These are phyloP conservation scores for Eucalyptus pauciflora DNA, from an alignment of 345 rosid genomes.

Conservation along the genomic window DNA sequence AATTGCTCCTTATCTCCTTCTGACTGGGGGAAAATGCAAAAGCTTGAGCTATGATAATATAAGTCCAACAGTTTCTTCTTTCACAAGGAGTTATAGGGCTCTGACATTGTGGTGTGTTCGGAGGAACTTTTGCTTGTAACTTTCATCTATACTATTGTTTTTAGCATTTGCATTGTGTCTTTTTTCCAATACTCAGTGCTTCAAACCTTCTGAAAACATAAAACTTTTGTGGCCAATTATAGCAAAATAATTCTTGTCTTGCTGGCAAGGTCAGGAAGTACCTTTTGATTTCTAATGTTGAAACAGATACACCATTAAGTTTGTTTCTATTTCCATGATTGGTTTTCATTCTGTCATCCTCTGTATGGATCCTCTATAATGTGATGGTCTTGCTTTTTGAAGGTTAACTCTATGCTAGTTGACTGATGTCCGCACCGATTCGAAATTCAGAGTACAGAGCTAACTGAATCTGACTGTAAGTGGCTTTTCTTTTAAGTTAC, in stretches of 20 bases:
- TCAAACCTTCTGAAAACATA: no score
- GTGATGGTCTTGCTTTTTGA: no score
- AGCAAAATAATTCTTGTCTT: no score
- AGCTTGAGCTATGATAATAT: not conserved
- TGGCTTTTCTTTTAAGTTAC: not conserved
- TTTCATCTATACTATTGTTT: not conserved
- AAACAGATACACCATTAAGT: no score
- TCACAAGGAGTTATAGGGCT: rapidly evolving
- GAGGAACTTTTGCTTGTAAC: not conserved
- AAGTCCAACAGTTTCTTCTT: not conserved
- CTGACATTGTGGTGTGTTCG: rapidly evolving
- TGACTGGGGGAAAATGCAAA: not conserved
- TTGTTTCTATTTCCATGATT: not conserved
- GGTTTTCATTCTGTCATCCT: not conserved
- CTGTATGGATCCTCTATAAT: no score
- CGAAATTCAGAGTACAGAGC: rapidly evolving
- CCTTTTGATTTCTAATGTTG: no score
- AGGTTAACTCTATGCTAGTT: no score
- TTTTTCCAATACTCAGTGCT: rapidly evolving
- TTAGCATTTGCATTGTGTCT: not conserved
- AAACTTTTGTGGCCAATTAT: no score
- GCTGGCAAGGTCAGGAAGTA: no score
- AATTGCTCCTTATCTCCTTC: not conserved
- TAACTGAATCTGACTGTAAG: not conserved
- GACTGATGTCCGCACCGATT: rapidly evolving